Base-by-base conservation (phyloP, 768 basidiomycete genomes). In the Paxillus rubicundulus region DNA sequence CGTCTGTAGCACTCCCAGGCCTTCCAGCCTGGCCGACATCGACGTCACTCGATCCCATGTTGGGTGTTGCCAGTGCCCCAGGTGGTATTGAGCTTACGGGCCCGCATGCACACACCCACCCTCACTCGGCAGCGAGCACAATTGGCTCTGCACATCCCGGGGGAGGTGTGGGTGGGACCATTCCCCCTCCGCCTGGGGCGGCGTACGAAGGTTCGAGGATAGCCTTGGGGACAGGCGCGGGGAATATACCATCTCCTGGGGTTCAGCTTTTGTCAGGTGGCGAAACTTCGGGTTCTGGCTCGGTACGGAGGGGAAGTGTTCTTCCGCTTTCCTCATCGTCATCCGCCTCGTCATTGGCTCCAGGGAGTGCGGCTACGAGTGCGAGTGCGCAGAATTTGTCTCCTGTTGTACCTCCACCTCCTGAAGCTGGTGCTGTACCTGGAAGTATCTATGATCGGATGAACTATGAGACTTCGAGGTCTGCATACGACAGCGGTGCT, bases 11-110 rank as follows among this genome's bases (percentile, higher is more conserved):
- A 0, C 50, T 67, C 21, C 64, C 64, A 3, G 69, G 68, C 3
- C 27, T 70, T 18, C 70, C 70, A 17, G 66, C 70, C 3, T 71
- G 70, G 68, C 68, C 68, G 12, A 64, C 65, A 3, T 16, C 67
- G 16, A 65, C 69, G 4, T n/a, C 63, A 0, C 33, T 67, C 24
- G 63, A 69, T 47, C 67, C 69, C 0, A 69, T 70, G 69, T 42
- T 69, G 42, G 65, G 56, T 16, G 60, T 67, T 10, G 69, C 69
- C 9, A 69, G 67, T 36, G 68, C 67, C 5, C 68, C 67, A 0
- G 68, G 68, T 10, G 68, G 68, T n/a, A 59, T 69, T 16, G 67
- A 70, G 30, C 67, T 69, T 32, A 55, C 68, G 2, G 48, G 34
- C 16, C 21, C 47, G 4, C 61, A 50, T 44, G 36, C 61, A 6